These are phyloP conservation scores for Golovinomyces cichoracearum DNA, from an alignment of 2,329 filamentous ascomycete genomes.

Conservation along the genomic window DNA sequence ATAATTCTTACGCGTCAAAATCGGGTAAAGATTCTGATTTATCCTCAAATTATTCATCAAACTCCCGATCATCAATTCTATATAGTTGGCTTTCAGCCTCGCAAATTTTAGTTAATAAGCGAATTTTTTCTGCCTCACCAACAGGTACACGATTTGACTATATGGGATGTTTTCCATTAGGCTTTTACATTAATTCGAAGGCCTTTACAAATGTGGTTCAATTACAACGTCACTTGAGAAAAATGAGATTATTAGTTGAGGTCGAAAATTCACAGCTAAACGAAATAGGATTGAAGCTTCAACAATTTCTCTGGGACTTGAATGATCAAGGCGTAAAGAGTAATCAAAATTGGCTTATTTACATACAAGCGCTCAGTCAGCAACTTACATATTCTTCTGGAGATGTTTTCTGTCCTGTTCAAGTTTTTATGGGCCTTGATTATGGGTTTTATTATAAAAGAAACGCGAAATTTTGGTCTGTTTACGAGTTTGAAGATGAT, in stretches of 20 bases:
- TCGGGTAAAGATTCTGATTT: neutral
- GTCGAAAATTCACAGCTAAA: slow-evolving; percentile 6
- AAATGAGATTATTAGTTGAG: slow-evolving; percentile 17
- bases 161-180: slow-evolving; percentile 23
- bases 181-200: slow-evolving; percentile 18
- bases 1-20: neutral
- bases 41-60: neutral
- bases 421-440: slow-evolving; percentile 17
- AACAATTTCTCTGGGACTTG: slow-evolving; percentile 3
- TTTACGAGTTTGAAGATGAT: slow-evolving; percentile 14
- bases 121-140: slow-evolving; percentile 13
- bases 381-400: slow-evolving; percentile 3
- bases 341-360: slow-evolving; percentile 4
- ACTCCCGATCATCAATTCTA: neutral
- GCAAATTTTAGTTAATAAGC: slow-evolving; percentile 1
- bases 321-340: slow-evolving; percentile 13
- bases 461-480: slow-evolving; percentile 18
- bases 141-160: slow-evolving; percentile 17
- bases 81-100: slow-evolving; percentile 6
- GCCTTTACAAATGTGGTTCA: slow-evolving; percentile 21
- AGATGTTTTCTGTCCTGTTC: slow-evolving; percentile 14
- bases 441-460: slow-evolving; percentile 18
- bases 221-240: slow-evolving; percentile 20
- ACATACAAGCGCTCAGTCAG: slow-evolving; percentile 6
- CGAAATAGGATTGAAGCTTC: slow-evolving; percentile 8